Evolutionary conservation across 116 monocot genomes (phyloP), one percentile per base, ranked within the genome.

Genomic region (Zostera marina): DNA sequence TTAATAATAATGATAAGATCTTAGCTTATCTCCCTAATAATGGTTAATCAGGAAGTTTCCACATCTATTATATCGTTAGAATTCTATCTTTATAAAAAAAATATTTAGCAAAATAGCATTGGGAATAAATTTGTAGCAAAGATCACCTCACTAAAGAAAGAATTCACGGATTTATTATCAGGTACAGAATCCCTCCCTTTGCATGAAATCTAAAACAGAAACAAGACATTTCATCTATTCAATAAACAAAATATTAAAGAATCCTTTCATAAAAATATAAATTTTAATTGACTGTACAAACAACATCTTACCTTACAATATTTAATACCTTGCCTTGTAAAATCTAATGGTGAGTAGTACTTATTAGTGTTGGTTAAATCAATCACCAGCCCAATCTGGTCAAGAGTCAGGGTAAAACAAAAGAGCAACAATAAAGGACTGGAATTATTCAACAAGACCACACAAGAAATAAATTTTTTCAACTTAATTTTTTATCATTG

Each of bases 361-460:
- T 85, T 76, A 22, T 62, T 68, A 9, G 85, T 96, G 76, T 96
- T 96, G 71, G 96, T 96, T 63, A 96, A 84, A 66, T 96, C 96
- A 65, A 96, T 59, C 32, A 96, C 89, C 77, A 96, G 68, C 51
- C 96, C 96, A 60, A 96, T 66, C 96, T 96, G 71, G 40, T 72
- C n/a, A n/a, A n/a, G n/a, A n/a, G 38, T n/a, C 7, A 42, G 42
- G 16, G 9, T 71, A 69, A 39, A 5, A 61, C n/a, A 5, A 63
- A 60, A 64, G n/a, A 51, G 4, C 41, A 42, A 38, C 10, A 21
- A 42, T 13, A 59, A 41, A 59, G 14, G 22, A 53, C 16, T 5
- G 41, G 43, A 7, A 62, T 62, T 5, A 38, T 49, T 19, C 19
- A 14, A 63, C 41, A 39, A 51, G 2, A 49, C 40, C 40, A 52